These are phyloP conservation scores for Eucalyptus albens DNA, from an alignment of 345 rosid genomes.

Conservation along the genomic window DNA sequence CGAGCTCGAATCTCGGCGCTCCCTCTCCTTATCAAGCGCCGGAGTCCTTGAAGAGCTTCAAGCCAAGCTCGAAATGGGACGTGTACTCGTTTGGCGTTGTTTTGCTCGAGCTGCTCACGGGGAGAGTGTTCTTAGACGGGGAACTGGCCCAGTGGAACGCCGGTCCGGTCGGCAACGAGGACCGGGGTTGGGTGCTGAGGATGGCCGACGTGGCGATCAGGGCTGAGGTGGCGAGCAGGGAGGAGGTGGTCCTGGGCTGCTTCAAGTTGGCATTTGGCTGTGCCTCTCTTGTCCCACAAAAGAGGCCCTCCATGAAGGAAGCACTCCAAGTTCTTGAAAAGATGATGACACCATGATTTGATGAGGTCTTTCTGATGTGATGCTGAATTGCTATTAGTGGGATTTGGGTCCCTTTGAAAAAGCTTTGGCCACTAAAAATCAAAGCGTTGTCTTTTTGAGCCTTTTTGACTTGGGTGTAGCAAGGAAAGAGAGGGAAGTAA, in stretches of 20 bases:
- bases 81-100: constrained; percentile 70
- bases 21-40: constrained; percentile 53
- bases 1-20: not conserved
- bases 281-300: constrained; percentile 50
- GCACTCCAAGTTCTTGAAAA: constrained; percentile 57
- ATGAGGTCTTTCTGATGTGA: not conserved
- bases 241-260: constrained; percentile 41
- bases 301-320: constrained; percentile 88
- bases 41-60: constrained; percentile 40
- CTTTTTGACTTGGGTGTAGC: not conserved
- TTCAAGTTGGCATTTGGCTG: constrained; percentile 68
- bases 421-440: constrained; percentile 3
- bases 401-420: not conserved
- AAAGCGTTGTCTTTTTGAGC: not conserved
- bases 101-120: constrained; percentile 65
- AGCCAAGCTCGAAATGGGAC: constrained; percentile 72
- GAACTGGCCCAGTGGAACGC: constrained; percentile 48
- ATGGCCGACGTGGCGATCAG: constrained; percentile 47
- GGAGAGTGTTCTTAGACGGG: constrained; percentile 36
- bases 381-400: not conserved
- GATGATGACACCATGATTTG: not conserved
- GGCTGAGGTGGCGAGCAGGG: constrained; percentile 38
- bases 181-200: constrained; percentile 33
- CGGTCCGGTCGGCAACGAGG: constrained; percentile 22
- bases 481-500: not conserved